Evolutionary conservation across 1,284 basidiomycete species (phyloP).

Genomic region (Anthracocystis panici-leucophaei): DNA sequence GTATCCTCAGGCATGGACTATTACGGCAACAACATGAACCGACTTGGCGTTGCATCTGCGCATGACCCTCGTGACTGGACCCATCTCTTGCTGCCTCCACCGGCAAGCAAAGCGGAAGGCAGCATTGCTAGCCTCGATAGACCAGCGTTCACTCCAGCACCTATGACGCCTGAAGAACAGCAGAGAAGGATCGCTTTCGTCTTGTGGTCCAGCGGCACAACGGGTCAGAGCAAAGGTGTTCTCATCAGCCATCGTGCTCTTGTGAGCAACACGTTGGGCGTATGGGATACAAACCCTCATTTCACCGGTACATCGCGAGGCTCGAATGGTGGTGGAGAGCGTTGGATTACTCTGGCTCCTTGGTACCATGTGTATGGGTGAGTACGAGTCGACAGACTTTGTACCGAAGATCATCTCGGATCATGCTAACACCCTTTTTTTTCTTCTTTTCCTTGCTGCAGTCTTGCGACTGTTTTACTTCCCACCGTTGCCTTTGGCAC

Average conservation of each 20-base stretch:
- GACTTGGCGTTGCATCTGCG: constrained; percentile 38
- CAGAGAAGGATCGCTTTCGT: constrained; percentile 58
- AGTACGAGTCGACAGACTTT: not conserved
- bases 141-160: constrained; percentile 30
- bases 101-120: constrained; percentile 44
- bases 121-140: constrained; percentile 36
- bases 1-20: constrained; percentile 47
- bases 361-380: constrained; percentile 68
- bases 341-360: constrained; percentile 69
- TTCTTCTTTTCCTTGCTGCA: not conserved
- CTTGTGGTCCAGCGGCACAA: constrained; percentile 70
- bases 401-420: not conserved
- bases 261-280: constrained; percentile 60
- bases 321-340: constrained; percentile 49
- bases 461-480: constrained; percentile 65
- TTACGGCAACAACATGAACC: constrained; percentile 47
- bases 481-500: constrained; percentile 67
- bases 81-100: constrained; percentile 47
- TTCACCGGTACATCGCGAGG: constrained; percentile 38
- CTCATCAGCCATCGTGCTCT: constrained; percentile 67
- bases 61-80: constrained; percentile 59
- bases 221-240: constrained; percentile 70
- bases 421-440: not conserved
- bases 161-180: constrained; percentile 49
- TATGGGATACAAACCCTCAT: constrained; percentile 58